Base-by-base conservation (phyloP, 192 early-diverging fungal genomes). In the Coemansia sp. region DNA sequence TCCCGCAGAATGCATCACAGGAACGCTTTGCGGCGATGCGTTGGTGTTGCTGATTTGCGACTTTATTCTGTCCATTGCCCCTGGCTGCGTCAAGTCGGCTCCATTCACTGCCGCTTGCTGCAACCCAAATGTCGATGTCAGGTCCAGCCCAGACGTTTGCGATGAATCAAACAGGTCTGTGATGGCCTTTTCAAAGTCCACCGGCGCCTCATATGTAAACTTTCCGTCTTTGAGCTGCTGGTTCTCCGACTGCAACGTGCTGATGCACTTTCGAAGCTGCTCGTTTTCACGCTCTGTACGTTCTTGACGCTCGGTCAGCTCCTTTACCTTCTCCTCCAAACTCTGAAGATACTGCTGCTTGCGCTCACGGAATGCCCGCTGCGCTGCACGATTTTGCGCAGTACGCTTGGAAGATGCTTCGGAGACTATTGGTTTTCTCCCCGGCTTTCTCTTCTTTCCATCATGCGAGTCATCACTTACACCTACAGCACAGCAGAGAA, bases 331-430 rank as follows among this genome's bases (percentile, higher is more conserved):
- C 1, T 77, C 80, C 68, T 94, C 93, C 0, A 94, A 81, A 8
- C 86, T 81, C 55, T 86, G 83, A 19, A 93, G 83, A 63, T 94
- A 91, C 59, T 83, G 82, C 55, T 91, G 86, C 48, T 87, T 84
- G 31, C 93, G 84, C 70, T 94, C 89, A 37, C 93, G 85, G 71
- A 94, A 94, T 5, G 93, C 91, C 2, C 90, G 83, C 70, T 94
- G 93, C 3, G 93, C 93, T 2, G 90, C 90, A 14, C 93, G 83
- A 68, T 94, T 94, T 63, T 94, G 93, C 10, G 86, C 89, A 3
- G 91, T 90, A 61, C 93, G 83, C 68, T 91, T 92, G 37, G 59
- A 54, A 1, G 63, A 33, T 9, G 82, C 63, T 50, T 82, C 82
- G 13, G 80, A 83, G 2, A 72, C 80, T 30, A 87, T 74, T 10